phyloP scores from a whole-genome alignment of 164 flowering plant genomes.

The Dillenia turbinata region DNA sequence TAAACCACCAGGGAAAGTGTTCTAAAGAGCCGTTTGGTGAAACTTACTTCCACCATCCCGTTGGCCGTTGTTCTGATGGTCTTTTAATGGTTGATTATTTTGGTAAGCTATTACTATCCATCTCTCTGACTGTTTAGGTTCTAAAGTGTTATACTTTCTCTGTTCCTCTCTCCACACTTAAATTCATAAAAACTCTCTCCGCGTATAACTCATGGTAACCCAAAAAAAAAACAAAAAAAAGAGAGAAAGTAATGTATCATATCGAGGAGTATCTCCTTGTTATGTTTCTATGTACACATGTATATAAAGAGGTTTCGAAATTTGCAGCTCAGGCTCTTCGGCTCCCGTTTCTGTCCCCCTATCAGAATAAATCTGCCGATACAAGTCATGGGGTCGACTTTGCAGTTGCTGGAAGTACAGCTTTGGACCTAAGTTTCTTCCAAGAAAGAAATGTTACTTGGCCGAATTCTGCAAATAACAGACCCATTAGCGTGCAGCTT shows the following conservation, averaged over 20 bases:
- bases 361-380: background rate
- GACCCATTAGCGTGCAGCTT: slow-evolving; percentile 16
- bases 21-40: slow-evolving; percentile 11
- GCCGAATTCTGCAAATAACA: slow-evolving; percentile 3
- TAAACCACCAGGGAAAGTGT: no score
- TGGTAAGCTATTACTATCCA: slow-evolving; percentile 2
- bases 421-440: slow-evolving; percentile 7
- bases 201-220: no score
- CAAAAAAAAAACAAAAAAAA: no score
- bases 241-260: no score
- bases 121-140: background rate
- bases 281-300: no score
- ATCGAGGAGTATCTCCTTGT: no score
- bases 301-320: no score
- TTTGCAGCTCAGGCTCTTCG: slow-evolving; percentile 8
- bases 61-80: slow-evolving; percentile 19
- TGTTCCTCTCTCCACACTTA: no score
- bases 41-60: slow-evolving; percentile 4
- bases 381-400: slow-evolving; percentile 26
- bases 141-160: no score
- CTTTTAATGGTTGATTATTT: slow-evolving; percentile 20
- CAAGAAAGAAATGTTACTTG: background rate
- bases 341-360: slow-evolving; percentile 15
- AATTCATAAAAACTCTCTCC: no score
- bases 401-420: slow-evolving; percentile 30